Evolutionary conservation across 805 yeast species (phyloP).

Genomic region (Sungouiozyma ichnusensis): DNA sequence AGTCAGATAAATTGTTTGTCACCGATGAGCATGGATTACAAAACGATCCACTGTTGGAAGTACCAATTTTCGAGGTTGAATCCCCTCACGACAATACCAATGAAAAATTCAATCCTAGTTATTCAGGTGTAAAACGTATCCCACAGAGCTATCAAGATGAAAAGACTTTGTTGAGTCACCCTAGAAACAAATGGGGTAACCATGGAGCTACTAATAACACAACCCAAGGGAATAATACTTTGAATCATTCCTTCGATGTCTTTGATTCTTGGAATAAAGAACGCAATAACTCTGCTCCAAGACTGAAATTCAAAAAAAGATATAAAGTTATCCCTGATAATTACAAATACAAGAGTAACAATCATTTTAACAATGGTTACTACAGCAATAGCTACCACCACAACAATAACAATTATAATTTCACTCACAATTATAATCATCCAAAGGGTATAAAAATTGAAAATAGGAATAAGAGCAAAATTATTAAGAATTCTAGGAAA

Average conservation of each 20-base stretch:
- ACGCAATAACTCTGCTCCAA: not conserved
- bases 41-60: not conserved
- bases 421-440: constrained; percentile 7
- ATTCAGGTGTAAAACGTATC: not conserved
- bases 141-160: not conserved
- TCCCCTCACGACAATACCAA: not conserved
- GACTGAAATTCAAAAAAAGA: not conserved
- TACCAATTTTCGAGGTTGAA: not conserved
- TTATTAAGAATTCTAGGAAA: constrained; percentile 34
- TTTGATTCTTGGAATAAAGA: not conserved
- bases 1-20: not conserved
- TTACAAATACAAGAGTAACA: not conserved
- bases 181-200: not conserved
- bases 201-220: not conserved
- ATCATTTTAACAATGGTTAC: constrained; percentile 2
- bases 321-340: not conserved
- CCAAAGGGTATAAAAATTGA: constrained; percentile 22
- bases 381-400: not conserved
- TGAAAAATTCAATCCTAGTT: not conserved
- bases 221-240: not conserved
- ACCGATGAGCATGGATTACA: not conserved
- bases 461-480: constrained; percentile 16
- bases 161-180: not conserved
- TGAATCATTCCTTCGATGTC: not conserved
- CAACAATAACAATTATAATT: constrained; percentile 2